These are phyloP conservation scores for Umbelopsis isabellina DNA, from an alignment of 192 early-diverging fungal genomes.

Conservation along the genomic window DNA sequence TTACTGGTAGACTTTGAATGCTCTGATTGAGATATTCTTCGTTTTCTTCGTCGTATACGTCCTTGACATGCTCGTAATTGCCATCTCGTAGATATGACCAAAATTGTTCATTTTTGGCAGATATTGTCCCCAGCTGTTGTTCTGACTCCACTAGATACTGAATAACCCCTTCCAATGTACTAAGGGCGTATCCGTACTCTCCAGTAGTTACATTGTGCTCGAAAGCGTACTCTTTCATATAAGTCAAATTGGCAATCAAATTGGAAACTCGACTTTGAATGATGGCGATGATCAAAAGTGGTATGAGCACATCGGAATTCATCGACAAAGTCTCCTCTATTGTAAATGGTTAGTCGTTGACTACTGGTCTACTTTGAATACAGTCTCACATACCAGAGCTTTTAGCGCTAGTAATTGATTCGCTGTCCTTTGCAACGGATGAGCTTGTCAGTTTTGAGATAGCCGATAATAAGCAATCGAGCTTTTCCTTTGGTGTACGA, in stretches of 20 bases:
- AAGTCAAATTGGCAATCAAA: constrained; percentile 45
- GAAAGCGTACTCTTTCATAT: constrained; percentile 55
- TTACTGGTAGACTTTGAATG: neutral
- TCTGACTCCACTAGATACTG: constrained; percentile 43
- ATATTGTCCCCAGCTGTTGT: constrained; percentile 35
- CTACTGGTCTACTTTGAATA: neutral
- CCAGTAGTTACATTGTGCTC: constrained; percentile 43
- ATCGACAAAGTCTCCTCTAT: constrained; percentile 14
- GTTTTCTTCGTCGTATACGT: constrained; percentile 8
- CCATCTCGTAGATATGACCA: constrained; percentile 40
- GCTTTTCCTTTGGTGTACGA: constrained; percentile 54
- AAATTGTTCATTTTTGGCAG: constrained; percentile 39
- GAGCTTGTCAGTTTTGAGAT: constrained; percentile 31
- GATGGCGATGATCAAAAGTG: constrained; percentile 49
- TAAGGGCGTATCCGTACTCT: constrained; percentile 51
- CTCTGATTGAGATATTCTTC: constrained; percentile 8
- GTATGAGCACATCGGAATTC: constrained; percentile 49
- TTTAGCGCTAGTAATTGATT: constrained; percentile 1
- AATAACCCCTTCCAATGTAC: constrained; percentile 51
- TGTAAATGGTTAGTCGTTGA: neutral
- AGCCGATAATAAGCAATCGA: constrained; percentile 45
- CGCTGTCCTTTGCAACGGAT: constrained; percentile 1
- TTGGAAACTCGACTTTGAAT: constrained; percentile 51
- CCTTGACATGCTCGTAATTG: constrained; percentile 29
- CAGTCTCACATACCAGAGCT: constrained; percentile 16